Evolutionary conservation across 2,329 filamentous ascomycete species (phyloP).

Genomic region (Cladorrhinum sp.): DNA sequence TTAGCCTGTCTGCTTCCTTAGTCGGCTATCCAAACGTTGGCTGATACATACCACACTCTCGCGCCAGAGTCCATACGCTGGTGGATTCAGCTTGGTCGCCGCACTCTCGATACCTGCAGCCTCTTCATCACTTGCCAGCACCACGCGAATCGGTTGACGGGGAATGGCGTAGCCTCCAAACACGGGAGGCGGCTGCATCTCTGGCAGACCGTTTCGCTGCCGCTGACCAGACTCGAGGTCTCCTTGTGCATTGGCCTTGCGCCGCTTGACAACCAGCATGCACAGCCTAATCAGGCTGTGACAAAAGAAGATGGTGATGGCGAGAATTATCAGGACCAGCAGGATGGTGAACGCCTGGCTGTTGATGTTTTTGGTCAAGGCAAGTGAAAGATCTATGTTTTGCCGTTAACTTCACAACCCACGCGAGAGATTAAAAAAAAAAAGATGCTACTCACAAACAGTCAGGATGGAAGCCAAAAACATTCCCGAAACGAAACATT

Average conservation of each 20-base stretch:
- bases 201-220: constrained; percentile 28
- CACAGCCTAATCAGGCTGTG: constrained; percentile 73
- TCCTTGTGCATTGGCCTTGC: constrained; percentile 30
- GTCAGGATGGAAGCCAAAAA: constrained; percentile 58
- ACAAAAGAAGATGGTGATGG: constrained; percentile 74
- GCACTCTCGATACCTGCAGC: constrained; percentile 55
- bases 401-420: constrained; percentile 1
- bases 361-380: constrained; percentile 60
- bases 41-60: constrained; percentile 73
- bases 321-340: constrained; percentile 72
- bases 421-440: neutral
- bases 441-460: constrained; percentile 56
- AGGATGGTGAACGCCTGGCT: constrained; percentile 75
- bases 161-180: constrained; percentile 64
- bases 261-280: constrained; percentile 58
- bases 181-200: constrained; percentile 45
- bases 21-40: no score
- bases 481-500: constrained; percentile 62
- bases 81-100: constrained; percentile 61
- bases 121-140: constrained; percentile 72
- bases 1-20: constrained; percentile 3
- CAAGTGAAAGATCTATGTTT: constrained; percentile 65
- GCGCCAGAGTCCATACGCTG: constrained; percentile 82
- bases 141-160: constrained; percentile 70
- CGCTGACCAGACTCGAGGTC: constrained; percentile 31